Evolutionary conservation across 2,329 filamentous ascomycete species (phyloP), one percentile per base, ranked within the genome.

Genomic region (Aspergillus quadricinctus): DNA sequence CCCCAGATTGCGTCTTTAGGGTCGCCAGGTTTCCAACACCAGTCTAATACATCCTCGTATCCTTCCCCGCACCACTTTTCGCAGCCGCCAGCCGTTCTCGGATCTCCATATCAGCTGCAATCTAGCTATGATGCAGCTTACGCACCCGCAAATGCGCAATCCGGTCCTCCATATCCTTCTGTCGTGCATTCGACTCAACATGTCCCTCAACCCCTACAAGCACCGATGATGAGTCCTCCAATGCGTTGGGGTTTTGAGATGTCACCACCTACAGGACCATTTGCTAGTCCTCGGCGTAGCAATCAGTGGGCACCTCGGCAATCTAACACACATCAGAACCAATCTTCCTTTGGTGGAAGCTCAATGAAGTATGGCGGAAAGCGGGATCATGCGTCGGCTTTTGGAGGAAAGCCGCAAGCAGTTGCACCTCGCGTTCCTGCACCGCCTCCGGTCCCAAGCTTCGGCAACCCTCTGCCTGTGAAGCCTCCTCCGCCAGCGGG

Each of bases 161-260:
- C 65, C 31, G 48, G 61, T 7, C 53, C 60, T n/a, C 48, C 54
- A n/a, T 67, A 66, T 52, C 43, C 57, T 23, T 37, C 67, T 4
- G 58, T 50, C 11, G 49, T 64, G 8, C 59, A 62, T 17, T 49
- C 60, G 21, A 63, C 64, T 27, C 68, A 67, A 19, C 69, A 65
- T 61, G 54, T 53, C 10, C 56, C 64, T 3, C 63, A 58, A 10
- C 52, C 64, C 19, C 57, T 54, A 29, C 65, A 70, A 57, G 61
- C 75, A 57, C 70, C 79, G 67, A 73, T 78, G 63, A 81, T 80
- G 82, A 83, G 79, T 0, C 80, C 80, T 35, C 80, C 80, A 2
- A 80, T 84, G 60, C 77, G 77, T 54, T 81, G 83, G 75, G 80
- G 80, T 3, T 82, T 81, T 69, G 81, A 83, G 50, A 72, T 72